phyloP scores from a whole-genome alignment of 306 rosid species.

The Vigna mungo region DNA sequence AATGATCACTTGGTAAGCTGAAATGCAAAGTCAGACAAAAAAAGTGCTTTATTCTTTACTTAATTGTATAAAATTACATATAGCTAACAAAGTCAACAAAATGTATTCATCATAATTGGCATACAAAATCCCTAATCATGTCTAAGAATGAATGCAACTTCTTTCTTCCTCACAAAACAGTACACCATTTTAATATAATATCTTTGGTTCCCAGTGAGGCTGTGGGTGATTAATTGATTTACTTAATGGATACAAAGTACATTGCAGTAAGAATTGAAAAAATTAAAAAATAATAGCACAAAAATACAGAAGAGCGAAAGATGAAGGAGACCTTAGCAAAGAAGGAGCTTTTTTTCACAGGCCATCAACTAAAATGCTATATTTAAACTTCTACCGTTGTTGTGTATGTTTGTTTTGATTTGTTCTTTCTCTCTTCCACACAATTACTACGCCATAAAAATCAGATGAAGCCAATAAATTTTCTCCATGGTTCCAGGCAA shows the following conservation, averaged over 20 bases:
- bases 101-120: constrained; percentile 27
- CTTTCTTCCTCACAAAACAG: constrained; percentile 37
- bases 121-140: constrained; percentile 29
- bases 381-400: not conserved
- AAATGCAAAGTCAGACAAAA: not conserved
- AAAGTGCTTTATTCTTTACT: constrained; percentile 23
- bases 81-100: constrained; percentile 9
- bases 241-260: constrained; percentile 28
- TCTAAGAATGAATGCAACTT: constrained; percentile 35
- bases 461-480: constrained; percentile 95
- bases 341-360: too few species aligned
- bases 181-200: not conserved
- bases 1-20: not conserved
- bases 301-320: constrained; percentile 37
- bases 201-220: constrained; percentile 27
- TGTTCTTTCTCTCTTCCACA: constrained; percentile 92
- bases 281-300: constrained; percentile 38
- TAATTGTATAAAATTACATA: constrained; percentile 23
- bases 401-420: constrained; percentile 49
- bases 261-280: constrained; percentile 3
- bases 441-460: constrained; percentile 86
- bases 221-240: constrained; percentile 18
- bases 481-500: constrained; percentile 97
- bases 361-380: constrained; percentile 1
- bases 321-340: constrained; percentile 29